Base-by-base conservation (phyloP, 2,329 filamentous ascomycete species). In the Exophiala alcalophila region DNA sequence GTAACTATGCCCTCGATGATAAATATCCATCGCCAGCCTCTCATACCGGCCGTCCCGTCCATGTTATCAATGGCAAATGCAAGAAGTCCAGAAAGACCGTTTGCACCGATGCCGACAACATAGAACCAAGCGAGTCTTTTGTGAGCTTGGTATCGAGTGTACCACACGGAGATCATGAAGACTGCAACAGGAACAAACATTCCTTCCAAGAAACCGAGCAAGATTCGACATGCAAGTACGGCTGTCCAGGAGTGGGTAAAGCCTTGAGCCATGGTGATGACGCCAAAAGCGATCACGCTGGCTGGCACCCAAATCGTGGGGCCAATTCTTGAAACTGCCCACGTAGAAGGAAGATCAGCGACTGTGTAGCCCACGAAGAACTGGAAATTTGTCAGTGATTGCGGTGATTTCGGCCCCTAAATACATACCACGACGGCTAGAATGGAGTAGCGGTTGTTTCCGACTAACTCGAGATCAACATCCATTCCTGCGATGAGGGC, bases 1-100 rank as follows among this genome's bases (percentile, higher is more conserved):
- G 69, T 70, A 2, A 65, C 43, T 18, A 73, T 57, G 3, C 72
- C 72, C 56, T 77, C 72, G 21, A 61, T 57, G 36, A 71, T 65
- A 61, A 79, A 80, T 0, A 80, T 65, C 77, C 77, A 81, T 32
- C 76, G 65, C 77, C 78, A 81, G 0, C 76, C 76, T 0, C 70
- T 63, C 35, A 79, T 70, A 2, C 76, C 75, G 7, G 72, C 56
- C 2, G 69, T 64, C 6, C 74, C 74, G 44, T 80, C 68, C 73
- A 80, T 77, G 26, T 72, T 75, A 44, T 78, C 58, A 3, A 80
- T 74, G 12, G 74, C 77, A 0, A 76, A 76, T 3, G 70, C 77
- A 27, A 81, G 69, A 2, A 81, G 66, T 0, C 75, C 74, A 0
- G 75, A 78, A 54, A 81, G 80, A 39, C 76, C 74, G 37, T 76